Percentiles rank a stretch among this genome's conserved stretches.
These are phyloP conservation scores for Cutaneotrichosporon sp. DNA, from an alignment of 1,284 basidiomycete species.

Conservation along the genomic window DNA sequence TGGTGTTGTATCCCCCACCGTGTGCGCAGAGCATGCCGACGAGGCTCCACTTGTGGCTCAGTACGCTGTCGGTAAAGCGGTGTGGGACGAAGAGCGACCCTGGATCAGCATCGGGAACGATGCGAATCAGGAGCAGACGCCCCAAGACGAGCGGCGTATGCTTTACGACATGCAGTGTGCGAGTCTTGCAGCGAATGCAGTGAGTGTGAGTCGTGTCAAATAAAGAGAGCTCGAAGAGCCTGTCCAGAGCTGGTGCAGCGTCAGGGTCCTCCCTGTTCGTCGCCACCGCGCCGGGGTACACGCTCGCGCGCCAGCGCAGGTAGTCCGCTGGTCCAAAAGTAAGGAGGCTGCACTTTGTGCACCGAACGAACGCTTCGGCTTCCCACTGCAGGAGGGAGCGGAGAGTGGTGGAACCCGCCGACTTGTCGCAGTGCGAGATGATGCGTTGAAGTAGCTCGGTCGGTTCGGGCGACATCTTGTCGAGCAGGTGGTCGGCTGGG, in stretches of 20 bases:
- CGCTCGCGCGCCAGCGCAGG: constrained; percentile 1
- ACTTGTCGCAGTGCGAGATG: not conserved
- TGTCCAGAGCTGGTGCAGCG: not conserved
- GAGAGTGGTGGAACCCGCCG: not conserved
- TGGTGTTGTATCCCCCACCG: not conserved
- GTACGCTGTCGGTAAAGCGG: not conserved
- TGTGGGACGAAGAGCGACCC: not conserved
- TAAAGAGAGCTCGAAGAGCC: constrained; percentile 1
- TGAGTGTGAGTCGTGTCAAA: not conserved
- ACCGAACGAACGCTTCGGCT: constrained; percentile 7
- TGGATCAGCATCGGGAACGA: not conserved
- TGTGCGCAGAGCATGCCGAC: constrained; percentile 5
- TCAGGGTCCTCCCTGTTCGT: not conserved
- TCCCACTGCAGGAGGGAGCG: not conserved
- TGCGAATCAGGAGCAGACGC: not conserved
- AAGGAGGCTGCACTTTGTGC: constrained; percentile 2
- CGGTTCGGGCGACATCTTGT: not conserved
- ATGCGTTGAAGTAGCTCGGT: constrained; percentile 2
- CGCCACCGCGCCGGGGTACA: not conserved
- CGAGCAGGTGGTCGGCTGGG: constrained; percentile 1
- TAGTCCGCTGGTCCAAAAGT: not conserved
- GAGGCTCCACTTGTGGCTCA: not conserved
- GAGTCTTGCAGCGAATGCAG: not conserved
- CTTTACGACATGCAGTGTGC: not conserved
- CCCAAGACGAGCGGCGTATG: constrained; percentile 5